Evolutionary conservation across 108 stramenopile genomes (phyloP), one percentile per base, ranked within the genome.

Genomic region (Pseudonitzschia multistriata): DNA sequence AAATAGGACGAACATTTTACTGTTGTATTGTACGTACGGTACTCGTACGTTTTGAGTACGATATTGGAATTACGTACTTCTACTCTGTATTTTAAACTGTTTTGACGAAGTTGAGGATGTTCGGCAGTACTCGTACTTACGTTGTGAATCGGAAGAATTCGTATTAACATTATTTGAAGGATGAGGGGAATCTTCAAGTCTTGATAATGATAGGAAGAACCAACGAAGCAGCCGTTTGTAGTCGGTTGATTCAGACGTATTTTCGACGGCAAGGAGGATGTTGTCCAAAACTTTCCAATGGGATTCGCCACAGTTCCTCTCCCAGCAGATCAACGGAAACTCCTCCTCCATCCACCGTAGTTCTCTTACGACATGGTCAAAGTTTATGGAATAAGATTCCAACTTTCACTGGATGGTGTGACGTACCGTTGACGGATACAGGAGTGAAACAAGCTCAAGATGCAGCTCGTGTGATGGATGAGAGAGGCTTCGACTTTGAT

Each of bases 341-440:
- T 25, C 0, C 34, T 10, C 63, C 21, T 0, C 11, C 63, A 1
- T 55, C 77, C 24, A 72, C 49, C 6, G 66, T 78, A 6, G 67
- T 78, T 47, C 71, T 78, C 36, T 54, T 78, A 7, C 77, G 77
- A 24, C 77, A 78, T 37, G 77, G 77, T 33, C 68, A 70, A 50
- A 59, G 55, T 25, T 42, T 54, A 22, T 78, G 71, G 71, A 78
- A 78, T 24, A 48, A 53, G 47, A 65, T 67, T 48, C 70, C 69
- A 19, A 71, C 77, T 6, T 66, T 70, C 25, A 40, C 63, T 17
- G 95, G 96, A 13, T 97, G 95, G 92, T 83, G 82, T 27, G 96
- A 97, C 68, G 86, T 83, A 2, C 85, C 92, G 13, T 79, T 97
- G 60, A 90, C 90, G 21, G 79, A 74, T 52, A 85, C 82, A 59